These are phyloP conservation scores for Corchorus olitorius DNA, from an alignment of 345 rosid species.

Conservation along the genomic window DNA sequence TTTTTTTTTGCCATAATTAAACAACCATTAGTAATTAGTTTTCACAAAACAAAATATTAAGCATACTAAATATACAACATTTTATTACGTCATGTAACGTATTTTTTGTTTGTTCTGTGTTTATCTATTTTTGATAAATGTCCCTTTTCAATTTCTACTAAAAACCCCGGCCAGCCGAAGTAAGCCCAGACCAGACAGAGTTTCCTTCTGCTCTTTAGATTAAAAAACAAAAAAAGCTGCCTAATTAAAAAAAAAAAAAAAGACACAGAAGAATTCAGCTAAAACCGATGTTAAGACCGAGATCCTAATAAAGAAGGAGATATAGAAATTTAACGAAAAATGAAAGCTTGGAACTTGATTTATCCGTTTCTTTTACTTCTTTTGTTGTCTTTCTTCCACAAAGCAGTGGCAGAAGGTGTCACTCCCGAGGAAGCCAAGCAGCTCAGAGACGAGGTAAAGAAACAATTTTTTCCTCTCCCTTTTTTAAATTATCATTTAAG, in stretches of 20 bases:
- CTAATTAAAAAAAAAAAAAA: background rate
- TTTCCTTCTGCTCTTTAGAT: background rate
- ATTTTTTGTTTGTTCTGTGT: background rate
- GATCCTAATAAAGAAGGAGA: conserved; percentile 4
- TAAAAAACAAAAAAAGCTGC: background rate
- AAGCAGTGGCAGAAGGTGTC: conserved; percentile 63
- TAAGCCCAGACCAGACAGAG: background rate
- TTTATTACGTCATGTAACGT: background rate
- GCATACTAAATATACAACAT: too few species aligned
- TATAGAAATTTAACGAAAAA: background rate
- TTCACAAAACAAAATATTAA: too few species aligned
- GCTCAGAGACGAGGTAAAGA: conserved; percentile 84
- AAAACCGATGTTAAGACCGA: background rate
- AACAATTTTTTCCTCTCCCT: background rate
- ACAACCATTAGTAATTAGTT: too few species aligned
- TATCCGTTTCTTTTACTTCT: conserved; percentile 31
- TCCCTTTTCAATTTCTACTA: background rate
- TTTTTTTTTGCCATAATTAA: too few species aligned
- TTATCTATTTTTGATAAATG: background rate
- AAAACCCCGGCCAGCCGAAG: background rate
- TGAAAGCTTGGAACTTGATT: conserved; percentile 21
- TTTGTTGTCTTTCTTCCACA: conserved; percentile 28
- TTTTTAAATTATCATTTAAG: background rate
- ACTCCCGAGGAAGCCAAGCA: conserved; percentile 70
- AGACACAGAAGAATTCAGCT: background rate